Conservation (phyloP, 192 early-diverging fungal species). For the Coemansia sp. region DNA sequence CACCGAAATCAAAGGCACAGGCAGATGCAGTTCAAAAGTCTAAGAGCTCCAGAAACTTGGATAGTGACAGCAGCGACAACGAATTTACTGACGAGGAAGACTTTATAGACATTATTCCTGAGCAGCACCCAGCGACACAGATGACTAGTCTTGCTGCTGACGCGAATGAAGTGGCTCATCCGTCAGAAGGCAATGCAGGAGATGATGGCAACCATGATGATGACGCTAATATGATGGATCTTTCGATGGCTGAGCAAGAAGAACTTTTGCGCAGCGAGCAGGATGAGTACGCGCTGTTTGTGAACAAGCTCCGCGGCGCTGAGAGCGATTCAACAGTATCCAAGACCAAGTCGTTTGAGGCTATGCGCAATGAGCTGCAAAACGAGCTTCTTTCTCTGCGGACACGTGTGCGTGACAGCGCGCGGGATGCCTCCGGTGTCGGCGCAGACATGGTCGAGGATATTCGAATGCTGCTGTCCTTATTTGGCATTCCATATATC, state of each 20-base stretch:
- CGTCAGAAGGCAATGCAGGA: not conserved
- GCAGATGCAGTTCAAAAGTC: not conserved
- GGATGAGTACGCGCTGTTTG: conserved; percentile 67
- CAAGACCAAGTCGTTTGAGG: conserved; percentile 2
- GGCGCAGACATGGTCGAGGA: conserved; percentile 53
- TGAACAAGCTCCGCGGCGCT: conserved; percentile 29
- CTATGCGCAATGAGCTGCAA: conserved; percentile 35
- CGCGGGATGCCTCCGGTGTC: conserved; percentile 37
- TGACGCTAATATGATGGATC: conserved; percentile 40
- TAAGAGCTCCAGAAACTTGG: conserved; percentile 10
- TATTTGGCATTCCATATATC: conserved; percentile 95
- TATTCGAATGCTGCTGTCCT: conserved; percentile 67
- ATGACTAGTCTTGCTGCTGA: not conserved
- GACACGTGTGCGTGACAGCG: conserved; percentile 28
- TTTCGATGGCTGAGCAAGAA: conserved; percentile 11
- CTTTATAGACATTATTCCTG: not conserved
- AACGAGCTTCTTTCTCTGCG: conserved; percentile 33
- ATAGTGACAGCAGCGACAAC: conserved; percentile 24
- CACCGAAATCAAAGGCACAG: not conserved
- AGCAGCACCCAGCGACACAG: not conserved
- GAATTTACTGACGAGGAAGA: conserved; percentile 34
- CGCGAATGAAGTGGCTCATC: not conserved
- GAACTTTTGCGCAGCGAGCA: conserved; percentile 54
- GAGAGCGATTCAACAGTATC: not conserved
- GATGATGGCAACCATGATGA: conserved; percentile 20